Base-by-base conservation (phyloP, 257 asterid genomes). In the Plantago elongata region DNA sequence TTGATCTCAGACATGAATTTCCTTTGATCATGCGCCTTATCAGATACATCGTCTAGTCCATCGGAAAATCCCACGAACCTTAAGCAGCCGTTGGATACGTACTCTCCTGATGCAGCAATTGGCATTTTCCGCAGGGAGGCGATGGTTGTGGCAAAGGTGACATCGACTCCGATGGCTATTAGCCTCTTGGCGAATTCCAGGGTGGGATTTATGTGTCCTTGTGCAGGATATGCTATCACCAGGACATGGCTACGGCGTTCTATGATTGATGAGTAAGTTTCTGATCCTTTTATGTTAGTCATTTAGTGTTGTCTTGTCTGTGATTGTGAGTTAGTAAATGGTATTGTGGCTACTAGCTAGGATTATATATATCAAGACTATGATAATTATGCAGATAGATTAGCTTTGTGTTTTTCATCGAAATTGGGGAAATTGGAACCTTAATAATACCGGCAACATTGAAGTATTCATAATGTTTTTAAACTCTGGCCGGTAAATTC, bases 181-280 rank as follows among this genome's bases (percentile, higher is more conserved):
- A 86, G 84, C 16, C 62, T 50, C 62, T 84, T 76, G 50, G 94
- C 84, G 11, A 86, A 78, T 0, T 75, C 84, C 16, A 86, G 91
- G 52, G 87, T 17, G 0, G 97, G 97, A 55, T 89, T 89, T 68
- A 89, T 73, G 37, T 86, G 90, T 61, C 95, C 91, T 57, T 82
- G 97, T 0, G 70, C 80, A 0, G 94, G 80, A 14, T 73, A 80
- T 16, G 89, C 71, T 0, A 86, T 59, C 0, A 89, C 51, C 38
- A 84, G 72, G 37, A 84, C 77, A 67, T 84, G 88, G 34, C 45
- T 30, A 7, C 14, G 15, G 13, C 30, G 59, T 4, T 15, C 59
- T 43, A 54, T 54, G 30, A 54, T 17, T 43, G 46, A 44, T 72
- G 27, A 22, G 2, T 22, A 22, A 22, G 27, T 22, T 22, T 22